A percentile compares a stretch with the other conserved stretches of the same genome.
Evolutionary conservation across 176 grass and related monocot species (phyloP).

Genomic region (Ensete ventricosum): DNA sequence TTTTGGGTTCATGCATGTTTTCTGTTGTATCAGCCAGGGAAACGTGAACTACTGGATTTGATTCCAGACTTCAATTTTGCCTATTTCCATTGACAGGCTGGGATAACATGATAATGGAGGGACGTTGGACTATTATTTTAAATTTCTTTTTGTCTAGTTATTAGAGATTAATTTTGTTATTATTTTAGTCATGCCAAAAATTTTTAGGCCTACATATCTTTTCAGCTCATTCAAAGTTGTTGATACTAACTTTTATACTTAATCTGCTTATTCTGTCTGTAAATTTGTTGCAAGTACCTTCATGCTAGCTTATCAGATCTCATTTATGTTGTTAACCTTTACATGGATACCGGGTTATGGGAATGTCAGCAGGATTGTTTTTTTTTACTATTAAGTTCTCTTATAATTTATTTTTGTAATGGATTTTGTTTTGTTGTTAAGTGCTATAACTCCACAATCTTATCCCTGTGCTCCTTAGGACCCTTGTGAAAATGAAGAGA

Average conservation of each 20-base stretch:
- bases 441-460: background rate
- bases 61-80: too few species aligned
- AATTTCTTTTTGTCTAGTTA: background rate
- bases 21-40: background rate
- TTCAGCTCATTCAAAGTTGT: too few species aligned
- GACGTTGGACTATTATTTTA: background rate
- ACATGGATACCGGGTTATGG: too few species aligned
- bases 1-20: background rate
- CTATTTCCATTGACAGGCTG: too few species aligned
- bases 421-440: background rate
- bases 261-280: too few species aligned
- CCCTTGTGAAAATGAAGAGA: conserved; percentile 53
- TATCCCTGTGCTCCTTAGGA: background rate
- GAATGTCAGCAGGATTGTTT: background rate
- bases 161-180: background rate
- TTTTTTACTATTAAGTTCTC: background rate
- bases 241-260: too few species aligned
- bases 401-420: background rate
- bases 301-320: too few species aligned
- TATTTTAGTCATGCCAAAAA: too few species aligned
- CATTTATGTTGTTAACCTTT: too few species aligned
- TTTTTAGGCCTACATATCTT: too few species aligned
- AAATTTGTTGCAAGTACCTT: too few species aligned
- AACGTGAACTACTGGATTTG: too few species aligned
- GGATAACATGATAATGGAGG: background rate